phyloP scores from a whole-genome alignment of 2,329 filamentous ascomycete genomes.

The Xylaria polymorpha region DNA sequence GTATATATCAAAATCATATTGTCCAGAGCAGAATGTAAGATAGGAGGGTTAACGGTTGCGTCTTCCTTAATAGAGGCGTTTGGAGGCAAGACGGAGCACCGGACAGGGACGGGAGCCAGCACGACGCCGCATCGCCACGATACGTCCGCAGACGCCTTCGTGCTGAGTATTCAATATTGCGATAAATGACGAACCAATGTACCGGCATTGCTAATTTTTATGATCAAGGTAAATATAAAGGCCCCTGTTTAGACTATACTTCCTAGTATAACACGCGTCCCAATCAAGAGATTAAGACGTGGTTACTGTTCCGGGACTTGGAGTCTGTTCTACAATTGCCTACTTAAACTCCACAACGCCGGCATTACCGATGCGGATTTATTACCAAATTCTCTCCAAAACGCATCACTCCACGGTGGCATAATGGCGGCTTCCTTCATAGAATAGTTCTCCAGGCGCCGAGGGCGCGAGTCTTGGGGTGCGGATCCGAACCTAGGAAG shows the following conservation, averaged over 20 bases:
- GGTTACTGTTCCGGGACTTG: background rate
- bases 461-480: background rate
- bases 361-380: conserved; percentile 31
- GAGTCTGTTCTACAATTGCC: background rate
- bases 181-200: background rate
- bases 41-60: too few species aligned
- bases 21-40: too few species aligned
- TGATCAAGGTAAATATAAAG: background rate
- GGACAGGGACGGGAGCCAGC: too few species aligned
- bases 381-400: conserved; percentile 43
- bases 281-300: background rate
- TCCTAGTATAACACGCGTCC: background rate
- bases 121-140: too few species aligned
- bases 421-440: conserved; percentile 31
- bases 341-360: conserved; percentile 28
- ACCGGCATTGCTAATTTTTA: background rate
- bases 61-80: too few species aligned
- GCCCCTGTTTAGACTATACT: background rate
- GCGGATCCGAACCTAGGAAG: background rate
- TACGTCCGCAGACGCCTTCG: too few species aligned
- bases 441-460: conserved; percentile 4
- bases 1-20: too few species aligned
- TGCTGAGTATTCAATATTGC: too few species aligned
- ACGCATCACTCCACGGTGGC: conserved; percentile 33
- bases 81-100: too few species aligned